Evolutionary conservation across 208 protist species (phyloP).

Genomic region (Leishmania martiniquensis): DNA sequence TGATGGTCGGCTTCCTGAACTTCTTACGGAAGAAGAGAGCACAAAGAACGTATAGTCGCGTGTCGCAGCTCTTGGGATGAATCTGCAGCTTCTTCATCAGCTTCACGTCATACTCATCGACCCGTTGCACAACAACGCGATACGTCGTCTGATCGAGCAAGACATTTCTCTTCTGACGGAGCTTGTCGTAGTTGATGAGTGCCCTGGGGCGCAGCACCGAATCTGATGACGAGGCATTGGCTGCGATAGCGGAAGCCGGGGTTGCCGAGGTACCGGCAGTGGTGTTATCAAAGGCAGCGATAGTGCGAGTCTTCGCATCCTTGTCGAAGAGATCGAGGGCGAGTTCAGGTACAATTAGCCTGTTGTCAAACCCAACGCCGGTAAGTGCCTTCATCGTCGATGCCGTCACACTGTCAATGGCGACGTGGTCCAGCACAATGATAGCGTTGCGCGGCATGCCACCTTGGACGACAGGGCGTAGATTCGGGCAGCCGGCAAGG

Average conservation of each 20-base stretch:
- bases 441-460: slow-evolving; percentile 15
- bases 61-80: slow-evolving; percentile 12
- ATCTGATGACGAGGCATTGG: not conserved
- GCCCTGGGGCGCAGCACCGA: slow-evolving; percentile 16
- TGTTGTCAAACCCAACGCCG: slow-evolving; percentile 11
- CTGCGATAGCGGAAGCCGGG: not conserved
- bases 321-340: slow-evolving; percentile 31
- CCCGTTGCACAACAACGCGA: slow-evolving; percentile 28
- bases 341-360: slow-evolving; percentile 27
- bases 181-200: slow-evolving; percentile 19
- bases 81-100: slow-evolving; percentile 22
- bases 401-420: slow-evolving; percentile 7
- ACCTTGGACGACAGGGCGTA: not conserved
- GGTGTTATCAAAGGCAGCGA: not conserved
- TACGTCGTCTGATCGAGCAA: slow-evolving; percentile 8
- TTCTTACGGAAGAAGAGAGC: slow-evolving; percentile 31
- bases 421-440: slow-evolving; percentile 26
- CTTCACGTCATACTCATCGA: slow-evolving; percentile 28
- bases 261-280: not conserved
- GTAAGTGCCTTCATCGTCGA: slow-evolving; percentile 31
- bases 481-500: slow-evolving; percentile 13
- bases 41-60: slow-evolving; percentile 27
- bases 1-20: not conserved
- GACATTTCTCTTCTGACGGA: slow-evolving; percentile 19
- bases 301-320: slow-evolving; percentile 16